Percentiles rank a stretch among this genome's conserved stretches.
These are phyloP conservation scores for Neospermospora avenae DNA, from an alignment of 2,329 filamentous ascomycete species.

Conservation along the genomic window DNA sequence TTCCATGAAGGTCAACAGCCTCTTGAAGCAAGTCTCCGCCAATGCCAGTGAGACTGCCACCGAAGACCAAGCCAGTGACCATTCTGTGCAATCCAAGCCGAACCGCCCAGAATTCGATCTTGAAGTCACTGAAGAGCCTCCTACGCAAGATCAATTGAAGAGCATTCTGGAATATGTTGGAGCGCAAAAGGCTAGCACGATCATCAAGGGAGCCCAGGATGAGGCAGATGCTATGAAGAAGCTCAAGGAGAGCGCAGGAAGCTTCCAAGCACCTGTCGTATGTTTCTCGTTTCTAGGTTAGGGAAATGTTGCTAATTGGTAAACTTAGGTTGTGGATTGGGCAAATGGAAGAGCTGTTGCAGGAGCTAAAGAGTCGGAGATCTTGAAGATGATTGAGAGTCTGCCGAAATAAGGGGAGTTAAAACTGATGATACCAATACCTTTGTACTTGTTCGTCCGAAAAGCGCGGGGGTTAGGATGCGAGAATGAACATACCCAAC, in stretches of 20 bases:
- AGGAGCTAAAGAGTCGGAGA: slow-evolving; percentile 83
- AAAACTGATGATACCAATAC: slow-evolving; percentile 7
- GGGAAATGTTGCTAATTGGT: slow-evolving; percentile 27
- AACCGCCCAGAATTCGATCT: slow-evolving; percentile 72
- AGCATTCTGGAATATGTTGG: slow-evolving; percentile 84
- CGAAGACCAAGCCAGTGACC: slow-evolving; percentile 69
- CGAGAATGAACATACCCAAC: neutral
- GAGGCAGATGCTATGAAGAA: slow-evolving; percentile 76
- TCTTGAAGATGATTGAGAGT: slow-evolving; percentile 72
- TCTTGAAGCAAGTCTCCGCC: slow-evolving; percentile 78
- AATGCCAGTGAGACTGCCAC: slow-evolving; percentile 65
- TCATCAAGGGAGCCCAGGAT: slow-evolving; percentile 72
- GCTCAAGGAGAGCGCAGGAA: slow-evolving; percentile 66
- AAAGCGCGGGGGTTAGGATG: neutral
- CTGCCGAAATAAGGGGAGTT: slow-evolving; percentile 39
- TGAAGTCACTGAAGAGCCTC: slow-evolving; percentile 74
- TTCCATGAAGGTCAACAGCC: slow-evolving; percentile 68
- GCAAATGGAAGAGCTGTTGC: slow-evolving; percentile 78
- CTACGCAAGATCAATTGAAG: slow-evolving; percentile 78
- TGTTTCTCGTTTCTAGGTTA: slow-evolving; percentile 36
- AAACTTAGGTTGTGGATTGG: slow-evolving; percentile 74
- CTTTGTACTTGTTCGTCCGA: slow-evolving; percentile 7
- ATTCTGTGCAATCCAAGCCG: slow-evolving; percentile 54
- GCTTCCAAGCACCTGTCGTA: slow-evolving; percentile 76
- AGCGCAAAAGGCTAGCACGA: slow-evolving; percentile 52